phyloP scores from a whole-genome alignment of 2,329 filamentous ascomycete genomes.

The Knufia petricola region DNA sequence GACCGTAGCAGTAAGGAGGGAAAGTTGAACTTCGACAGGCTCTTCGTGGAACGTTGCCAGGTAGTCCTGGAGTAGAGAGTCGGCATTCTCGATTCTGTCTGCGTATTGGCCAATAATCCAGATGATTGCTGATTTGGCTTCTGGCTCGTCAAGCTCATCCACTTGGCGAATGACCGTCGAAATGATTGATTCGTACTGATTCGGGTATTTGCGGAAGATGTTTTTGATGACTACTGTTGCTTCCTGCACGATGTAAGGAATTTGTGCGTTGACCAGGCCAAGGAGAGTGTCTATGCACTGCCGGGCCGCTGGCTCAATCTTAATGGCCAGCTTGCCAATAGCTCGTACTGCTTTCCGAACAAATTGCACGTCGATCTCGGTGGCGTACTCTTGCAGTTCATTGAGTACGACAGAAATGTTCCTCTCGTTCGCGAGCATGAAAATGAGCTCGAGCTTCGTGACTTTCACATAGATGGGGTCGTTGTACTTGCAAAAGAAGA shows the following conservation, averaged over 20 bases:
- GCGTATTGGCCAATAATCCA: conserved; percentile 99
- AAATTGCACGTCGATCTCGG: conserved; percentile 97
- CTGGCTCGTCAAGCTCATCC: conserved; percentile 90
- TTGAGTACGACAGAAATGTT: conserved; percentile 95
- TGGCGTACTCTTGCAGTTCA: conserved; percentile 88
- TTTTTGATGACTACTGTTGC: conserved; percentile 97
- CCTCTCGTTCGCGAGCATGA: conserved; percentile 91
- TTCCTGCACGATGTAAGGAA: conserved; percentile 98
- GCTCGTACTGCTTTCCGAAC: conserved; percentile 94
- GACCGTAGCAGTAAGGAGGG: conserved; percentile 87
- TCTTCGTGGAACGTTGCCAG: conserved; percentile 89
- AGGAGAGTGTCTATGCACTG: conserved; percentile 88
- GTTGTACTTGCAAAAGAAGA: conserved; percentile 99
- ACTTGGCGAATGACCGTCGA: conserved; percentile 90
- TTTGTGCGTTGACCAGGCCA: conserved; percentile 91
- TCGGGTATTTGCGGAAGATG: conserved; percentile 98
- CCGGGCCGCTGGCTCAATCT: conserved; percentile 87
- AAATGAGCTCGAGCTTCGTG: conserved; percentile 95
- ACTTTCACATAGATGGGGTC: conserved; percentile 99
- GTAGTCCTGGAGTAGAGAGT: conserved; percentile 88
- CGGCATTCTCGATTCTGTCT: conserved; percentile 92
- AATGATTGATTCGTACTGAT: conserved; percentile 97
- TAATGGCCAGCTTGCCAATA: conserved; percentile 96
- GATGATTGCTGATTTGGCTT: conserved; percentile 96
- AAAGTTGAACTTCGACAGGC: conserved; percentile 88